Percentiles rank a stretch among this genome's conserved stretches.
Conservation (phyloP, 106 monocot genomes). For the Agapanthus africanus region DNA sequence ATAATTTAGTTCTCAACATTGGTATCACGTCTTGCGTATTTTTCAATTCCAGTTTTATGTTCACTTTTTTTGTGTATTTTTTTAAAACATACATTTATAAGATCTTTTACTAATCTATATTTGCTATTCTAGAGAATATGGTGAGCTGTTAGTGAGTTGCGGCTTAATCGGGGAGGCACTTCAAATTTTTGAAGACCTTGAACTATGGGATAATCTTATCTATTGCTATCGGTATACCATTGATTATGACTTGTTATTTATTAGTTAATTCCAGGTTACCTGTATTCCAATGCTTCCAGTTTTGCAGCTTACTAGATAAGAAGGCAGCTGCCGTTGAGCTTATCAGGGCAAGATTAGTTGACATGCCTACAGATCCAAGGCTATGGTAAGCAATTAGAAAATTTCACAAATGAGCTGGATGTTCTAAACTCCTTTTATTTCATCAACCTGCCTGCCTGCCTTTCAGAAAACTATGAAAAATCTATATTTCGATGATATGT, state of each 20-base stretch:
- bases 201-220: conserved; percentile 93
- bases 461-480: neutral
- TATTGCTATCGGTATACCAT: conserved; percentile 69
- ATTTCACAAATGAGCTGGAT: neutral
- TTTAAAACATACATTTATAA: neutral
- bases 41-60: neutral
- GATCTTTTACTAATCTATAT: neutral
- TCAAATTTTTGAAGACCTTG: conserved; percentile 87
- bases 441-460: neutral
- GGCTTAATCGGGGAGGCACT: conserved; percentile 85
- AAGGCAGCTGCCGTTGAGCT: conserved; percentile 84
- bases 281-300: neutral
- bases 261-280: neutral
- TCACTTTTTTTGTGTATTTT: neutral
- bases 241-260: neutral
- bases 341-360: conserved; percentile 59
- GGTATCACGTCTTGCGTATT: neutral
- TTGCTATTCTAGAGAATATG: conserved; percentile 59
- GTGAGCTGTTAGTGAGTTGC: conserved; percentile 62
- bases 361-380: conserved; percentile 69
- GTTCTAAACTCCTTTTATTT: neutral
- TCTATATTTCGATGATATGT: neutral
- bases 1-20: neutral
- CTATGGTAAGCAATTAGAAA: conserved; percentile 56
- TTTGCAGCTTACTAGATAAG: conserved; percentile 71